Conservation (phyloP, 345 rosid genomes). For the Salix exigua region DNA sequence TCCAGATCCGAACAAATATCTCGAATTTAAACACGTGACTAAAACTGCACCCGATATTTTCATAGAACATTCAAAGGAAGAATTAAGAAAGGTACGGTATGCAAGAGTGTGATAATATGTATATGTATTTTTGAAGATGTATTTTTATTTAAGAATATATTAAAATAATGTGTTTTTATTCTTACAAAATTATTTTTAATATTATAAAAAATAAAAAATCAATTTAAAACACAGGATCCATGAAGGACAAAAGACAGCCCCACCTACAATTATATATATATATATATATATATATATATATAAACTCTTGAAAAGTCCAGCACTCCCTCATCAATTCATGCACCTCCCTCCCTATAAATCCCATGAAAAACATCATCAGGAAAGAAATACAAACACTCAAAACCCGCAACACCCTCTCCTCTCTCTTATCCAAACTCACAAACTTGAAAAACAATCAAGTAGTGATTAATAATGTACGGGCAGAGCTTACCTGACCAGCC, state of each 20-base stretch:
- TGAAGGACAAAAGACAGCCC: background rate
- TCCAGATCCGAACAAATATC: background rate
- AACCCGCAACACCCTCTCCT: background rate
- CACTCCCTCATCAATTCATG: slow-evolving; percentile 22
- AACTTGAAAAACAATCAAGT: no score
- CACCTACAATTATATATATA: background rate
- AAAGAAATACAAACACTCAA: background rate
- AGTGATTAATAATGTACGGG: slow-evolving; percentile 35
- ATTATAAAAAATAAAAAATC: no score
- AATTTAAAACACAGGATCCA: no score
- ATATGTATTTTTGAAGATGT: no score
- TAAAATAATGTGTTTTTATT: no score
- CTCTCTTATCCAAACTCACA: background rate
- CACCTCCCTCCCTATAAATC: slow-evolving; percentile 28
- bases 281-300: no score
- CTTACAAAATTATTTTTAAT: no score
- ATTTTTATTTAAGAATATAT: no score
- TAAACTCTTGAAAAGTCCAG: background rate
- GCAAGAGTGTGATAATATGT: no score
- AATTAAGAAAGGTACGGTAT: background rate
- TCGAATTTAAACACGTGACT: slow-evolving; percentile 5
- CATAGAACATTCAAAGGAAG: background rate
- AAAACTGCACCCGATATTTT: background rate
- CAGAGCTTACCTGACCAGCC: slow-evolving; percentile 34
- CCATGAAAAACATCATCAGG: background rate